Conservation (phyloP, 108 stramenopile species). For the Skeletonema grethae region DNA sequence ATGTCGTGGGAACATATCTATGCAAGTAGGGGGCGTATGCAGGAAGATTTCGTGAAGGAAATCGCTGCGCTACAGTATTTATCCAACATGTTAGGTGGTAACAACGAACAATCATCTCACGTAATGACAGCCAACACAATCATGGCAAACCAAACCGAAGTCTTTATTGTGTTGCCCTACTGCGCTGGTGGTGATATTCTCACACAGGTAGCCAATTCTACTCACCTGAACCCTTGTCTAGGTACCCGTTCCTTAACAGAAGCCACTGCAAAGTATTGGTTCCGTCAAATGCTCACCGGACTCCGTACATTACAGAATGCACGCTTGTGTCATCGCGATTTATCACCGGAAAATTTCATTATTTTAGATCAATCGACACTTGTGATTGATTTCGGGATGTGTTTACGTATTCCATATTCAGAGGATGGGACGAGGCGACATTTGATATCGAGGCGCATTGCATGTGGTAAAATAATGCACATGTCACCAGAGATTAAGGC, state of each 20-base stretch:
- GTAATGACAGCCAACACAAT: conserved; percentile 38
- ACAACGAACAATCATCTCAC: conserved; percentile 9
- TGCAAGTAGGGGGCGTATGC: conserved; percentile 10
- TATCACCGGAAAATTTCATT: conserved; percentile 72
- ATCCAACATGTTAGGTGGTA: conserved; percentile 2
- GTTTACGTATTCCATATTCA: conserved; percentile 73
- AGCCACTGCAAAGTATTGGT: conserved; percentile 70
- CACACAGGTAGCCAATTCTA: conserved; percentile 16
- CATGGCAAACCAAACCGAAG: conserved; percentile 31
- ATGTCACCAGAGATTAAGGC: conserved; percentile 60
- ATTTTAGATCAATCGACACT: conserved; percentile 64
- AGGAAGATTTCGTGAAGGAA: conserved; percentile 43
- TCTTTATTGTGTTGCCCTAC: conserved; percentile 50
- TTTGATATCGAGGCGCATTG: conserved; percentile 33
- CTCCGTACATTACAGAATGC: conserved; percentile 65
- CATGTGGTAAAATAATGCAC: conserved; percentile 67
- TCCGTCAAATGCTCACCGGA: conserved; percentile 76
- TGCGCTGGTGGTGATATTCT: conserved; percentile 40
- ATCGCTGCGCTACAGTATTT: conserved; percentile 37
- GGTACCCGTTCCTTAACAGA: conserved; percentile 53
- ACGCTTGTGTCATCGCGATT: conserved; percentile 76
- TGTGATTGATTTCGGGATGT: conserved; percentile 86
- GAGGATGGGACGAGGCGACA: conserved; percentile 16
- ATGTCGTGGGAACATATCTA: conserved; percentile 33
- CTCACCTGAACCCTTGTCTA: conserved; percentile 3